These are phyloP conservation scores for Pelargonium citronellum DNA, from an alignment of 441 rosid species.

Conservation along the genomic window DNA sequence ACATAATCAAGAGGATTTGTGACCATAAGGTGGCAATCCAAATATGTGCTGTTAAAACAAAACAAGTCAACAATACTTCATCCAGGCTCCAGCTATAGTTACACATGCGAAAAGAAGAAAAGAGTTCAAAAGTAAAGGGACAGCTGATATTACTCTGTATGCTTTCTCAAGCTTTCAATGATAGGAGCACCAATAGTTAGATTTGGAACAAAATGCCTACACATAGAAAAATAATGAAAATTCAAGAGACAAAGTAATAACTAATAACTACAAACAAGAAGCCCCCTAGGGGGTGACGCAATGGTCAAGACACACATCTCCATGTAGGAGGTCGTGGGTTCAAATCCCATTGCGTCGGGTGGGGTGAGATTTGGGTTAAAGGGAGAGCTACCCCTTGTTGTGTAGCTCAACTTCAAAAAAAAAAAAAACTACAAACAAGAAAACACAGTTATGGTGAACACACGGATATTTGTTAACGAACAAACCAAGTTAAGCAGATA, in stretches of 20 bases:
- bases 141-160: slow-evolving; percentile 52
- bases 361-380: no score
- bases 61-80: not conserved
- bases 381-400: no score
- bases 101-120: not conserved
- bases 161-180: slow-evolving; percentile 84
- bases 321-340: no score
- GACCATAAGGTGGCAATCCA: slow-evolving; percentile 96
- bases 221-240: slow-evolving; percentile 19
- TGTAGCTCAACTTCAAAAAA: no score
- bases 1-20: slow-evolving; percentile 87
- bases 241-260: not conserved
- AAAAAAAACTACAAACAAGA: not conserved
- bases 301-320: no score
- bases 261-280: no score
- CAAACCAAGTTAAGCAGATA: not conserved
- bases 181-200: slow-evolving; percentile 87
- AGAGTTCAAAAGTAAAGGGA: slow-evolving; percentile 1
- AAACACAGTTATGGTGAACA: not conserved
- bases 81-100: not conserved
- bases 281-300: no score
- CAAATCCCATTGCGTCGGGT: no score
- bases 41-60: slow-evolving; percentile 53
- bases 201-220: slow-evolving; percentile 84
- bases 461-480: not conserved